Base-by-base conservation (phyloP, 140 eudicot genomes). In the Bidens hawaiensis region DNA sequence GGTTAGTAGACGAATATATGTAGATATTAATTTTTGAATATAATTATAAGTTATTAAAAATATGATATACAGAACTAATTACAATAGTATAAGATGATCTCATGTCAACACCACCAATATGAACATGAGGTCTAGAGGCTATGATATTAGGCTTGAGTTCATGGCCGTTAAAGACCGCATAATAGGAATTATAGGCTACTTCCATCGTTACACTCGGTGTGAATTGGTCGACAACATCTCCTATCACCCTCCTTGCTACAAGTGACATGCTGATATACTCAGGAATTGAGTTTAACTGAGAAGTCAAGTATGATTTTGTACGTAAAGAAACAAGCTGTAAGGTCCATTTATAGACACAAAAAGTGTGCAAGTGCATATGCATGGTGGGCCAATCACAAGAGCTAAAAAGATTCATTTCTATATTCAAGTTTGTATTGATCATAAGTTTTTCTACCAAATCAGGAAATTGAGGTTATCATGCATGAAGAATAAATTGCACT, bases 151-250 rank as follows among this genome's bases (percentile, higher is more conserved):
- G 97, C 90, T 73, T 83, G 38, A 90, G 70, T 76, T 90, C 97
- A 54, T 87, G 86, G 11, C 96, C 96, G 76, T 80, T 87, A 25
- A 60, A 73, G 50, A 90, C 88, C 15, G 54, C 71, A 63, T 82
- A 68, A 41, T 80, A 64, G 58, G 65, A 23, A 68, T 81, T 84
- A 62, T 86, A 87, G 21, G 80, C 76, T 3, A 90, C 76, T 31
- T 33, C 63, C 83, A 90, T 43, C 24, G 27, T 75, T 72, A 90
- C 94, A 71, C 88, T 81, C 13, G 96, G 94, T 26, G 28, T 81
- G 84, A 90, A 90, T 42, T 9, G 68, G 74, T 90, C 96, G 4
- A 90, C 82, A 10, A 90, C 98, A 47, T 90, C 98, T 46, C 98
- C 98, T 33, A 90, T 70, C 36, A 90, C 90, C 80, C 96, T 78